These are phyloP conservation scores for Trypethelium eluteriae DNA, from an alignment of 495 filamentous ascomycete genomes.

Conservation along the genomic window DNA sequence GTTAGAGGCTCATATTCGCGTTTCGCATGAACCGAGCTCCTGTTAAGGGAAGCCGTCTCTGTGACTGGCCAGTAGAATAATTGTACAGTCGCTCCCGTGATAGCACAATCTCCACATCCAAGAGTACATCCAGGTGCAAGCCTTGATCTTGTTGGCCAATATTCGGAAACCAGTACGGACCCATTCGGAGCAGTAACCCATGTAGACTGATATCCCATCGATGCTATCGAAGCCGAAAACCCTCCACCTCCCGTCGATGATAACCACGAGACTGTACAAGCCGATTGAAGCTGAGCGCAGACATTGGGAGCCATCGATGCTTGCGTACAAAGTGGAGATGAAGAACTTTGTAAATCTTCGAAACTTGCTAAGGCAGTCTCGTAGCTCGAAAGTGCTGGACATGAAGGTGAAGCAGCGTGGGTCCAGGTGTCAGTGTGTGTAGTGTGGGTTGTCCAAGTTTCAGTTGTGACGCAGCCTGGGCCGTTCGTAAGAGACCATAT, in stretches of 20 bases:
- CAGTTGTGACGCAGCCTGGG: background rate
- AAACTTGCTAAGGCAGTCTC: background rate
- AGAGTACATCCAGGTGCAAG: constrained; percentile 14
- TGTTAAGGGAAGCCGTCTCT: background rate
- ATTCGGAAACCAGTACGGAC: background rate
- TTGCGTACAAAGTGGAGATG: background rate
- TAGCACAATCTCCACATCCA: constrained; percentile 14
- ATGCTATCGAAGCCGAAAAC: background rate
- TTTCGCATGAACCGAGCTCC: background rate
- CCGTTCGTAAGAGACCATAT: background rate
- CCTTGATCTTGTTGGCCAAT: constrained; percentile 8
- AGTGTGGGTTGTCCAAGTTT: background rate
- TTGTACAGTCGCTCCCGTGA: constrained; percentile 15
- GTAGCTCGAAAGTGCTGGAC: background rate
- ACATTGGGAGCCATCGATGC: background rate
- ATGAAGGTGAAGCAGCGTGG: background rate
- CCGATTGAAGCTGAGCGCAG: background rate
- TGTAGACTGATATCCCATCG: background rate
- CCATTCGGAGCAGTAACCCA: background rate
- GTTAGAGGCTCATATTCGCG: background rate
- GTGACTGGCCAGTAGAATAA: constrained; percentile 16
- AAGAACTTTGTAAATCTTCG: background rate
- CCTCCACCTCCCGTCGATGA: background rate
- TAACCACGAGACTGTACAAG: background rate
- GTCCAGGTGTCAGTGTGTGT: background rate